Conservation (phyloP, 345 rosid species). For the Draba incana region DNA sequence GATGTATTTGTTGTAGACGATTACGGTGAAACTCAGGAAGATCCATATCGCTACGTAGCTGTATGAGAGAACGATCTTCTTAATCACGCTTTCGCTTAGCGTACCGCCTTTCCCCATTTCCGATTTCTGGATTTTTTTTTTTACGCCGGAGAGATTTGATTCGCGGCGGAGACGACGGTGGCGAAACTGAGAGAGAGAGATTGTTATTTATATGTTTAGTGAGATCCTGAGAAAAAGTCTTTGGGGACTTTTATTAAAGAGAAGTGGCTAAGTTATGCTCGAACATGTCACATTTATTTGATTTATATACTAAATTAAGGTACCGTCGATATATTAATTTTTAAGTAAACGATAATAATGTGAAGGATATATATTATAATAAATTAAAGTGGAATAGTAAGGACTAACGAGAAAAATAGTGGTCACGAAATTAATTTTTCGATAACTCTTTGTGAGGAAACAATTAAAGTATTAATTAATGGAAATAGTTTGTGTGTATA, state of each 20-base stretch:
- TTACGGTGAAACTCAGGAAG: constrained; percentile 97
- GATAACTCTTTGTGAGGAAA: not conserved
- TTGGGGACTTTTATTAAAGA: not conserved
- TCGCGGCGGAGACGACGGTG: constrained; percentile 19
- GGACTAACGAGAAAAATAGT: not conserved
- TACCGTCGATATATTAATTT: not conserved
- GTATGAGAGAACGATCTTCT: constrained; percentile 91
- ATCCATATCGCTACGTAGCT: constrained; percentile 92
- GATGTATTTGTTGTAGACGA: constrained; percentile 99
- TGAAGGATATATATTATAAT: constrained; percentile 16
- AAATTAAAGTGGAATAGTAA: not conserved
- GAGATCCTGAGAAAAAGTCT: constrained; percentile 26
- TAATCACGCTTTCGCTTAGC: constrained; percentile 76
- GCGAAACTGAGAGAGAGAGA: not conserved
- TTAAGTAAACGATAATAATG: constrained; percentile 31
- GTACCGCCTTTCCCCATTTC: constrained; percentile 88
- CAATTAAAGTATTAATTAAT: not conserved
- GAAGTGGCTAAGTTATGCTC: constrained; percentile 40
- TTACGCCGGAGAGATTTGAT: constrained; percentile 1
- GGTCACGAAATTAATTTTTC: constrained; percentile 14
- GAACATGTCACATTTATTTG: constrained; percentile 19
- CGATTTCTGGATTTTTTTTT: not conserved
- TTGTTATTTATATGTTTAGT: constrained; percentile 5
- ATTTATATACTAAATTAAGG: constrained; percentile 14
- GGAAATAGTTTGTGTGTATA: not conserved